Evolutionary conservation across 306 rosid genomes (phyloP).

Genomic region (Trifolium repens): DNA sequence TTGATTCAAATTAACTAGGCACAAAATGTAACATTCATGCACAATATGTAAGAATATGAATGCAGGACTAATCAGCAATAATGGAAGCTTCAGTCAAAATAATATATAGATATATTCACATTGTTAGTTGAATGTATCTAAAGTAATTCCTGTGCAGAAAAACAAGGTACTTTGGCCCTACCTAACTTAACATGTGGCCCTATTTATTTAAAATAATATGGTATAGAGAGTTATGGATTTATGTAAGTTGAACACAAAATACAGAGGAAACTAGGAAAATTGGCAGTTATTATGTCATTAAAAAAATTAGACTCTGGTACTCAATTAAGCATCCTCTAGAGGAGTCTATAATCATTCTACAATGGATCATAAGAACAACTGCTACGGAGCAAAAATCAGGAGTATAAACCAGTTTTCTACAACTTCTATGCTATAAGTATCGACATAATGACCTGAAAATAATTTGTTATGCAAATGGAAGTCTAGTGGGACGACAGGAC

Average conservation of each 20-base stretch:
- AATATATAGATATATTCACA: constrained; percentile 3
- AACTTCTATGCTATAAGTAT: neutral
- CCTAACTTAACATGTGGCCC: constrained; percentile 22
- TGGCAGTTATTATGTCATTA: constrained; percentile 27
- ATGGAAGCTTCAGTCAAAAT: neutral
- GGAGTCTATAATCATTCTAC: constrained; percentile 17
- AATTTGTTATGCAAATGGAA: constrained; percentile 5
- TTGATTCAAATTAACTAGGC: constrained; percentile 32
- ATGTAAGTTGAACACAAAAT: constrained; percentile 5
- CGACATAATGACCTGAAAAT: neutral
- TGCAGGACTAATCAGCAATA: neutral
- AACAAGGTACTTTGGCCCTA: neutral
- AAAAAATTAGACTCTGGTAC: constrained; percentile 26
- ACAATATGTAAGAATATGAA: constrained; percentile 5
- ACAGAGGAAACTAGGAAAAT: neutral
- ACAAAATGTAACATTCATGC: constrained; percentile 32
- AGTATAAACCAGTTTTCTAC: constrained; percentile 5
- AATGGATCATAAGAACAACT: neutral
- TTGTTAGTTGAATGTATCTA: constrained; percentile 15
- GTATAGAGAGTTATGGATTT: neutral
- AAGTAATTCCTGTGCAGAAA: neutral
- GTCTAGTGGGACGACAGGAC: constrained; percentile 34
- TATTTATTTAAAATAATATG: neutral
- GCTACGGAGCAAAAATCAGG: constrained; percentile 7
- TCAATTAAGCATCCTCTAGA: neutral